Conservation (phyloP, 805 yeast species). For the Komagataella pastoris region DNA sequence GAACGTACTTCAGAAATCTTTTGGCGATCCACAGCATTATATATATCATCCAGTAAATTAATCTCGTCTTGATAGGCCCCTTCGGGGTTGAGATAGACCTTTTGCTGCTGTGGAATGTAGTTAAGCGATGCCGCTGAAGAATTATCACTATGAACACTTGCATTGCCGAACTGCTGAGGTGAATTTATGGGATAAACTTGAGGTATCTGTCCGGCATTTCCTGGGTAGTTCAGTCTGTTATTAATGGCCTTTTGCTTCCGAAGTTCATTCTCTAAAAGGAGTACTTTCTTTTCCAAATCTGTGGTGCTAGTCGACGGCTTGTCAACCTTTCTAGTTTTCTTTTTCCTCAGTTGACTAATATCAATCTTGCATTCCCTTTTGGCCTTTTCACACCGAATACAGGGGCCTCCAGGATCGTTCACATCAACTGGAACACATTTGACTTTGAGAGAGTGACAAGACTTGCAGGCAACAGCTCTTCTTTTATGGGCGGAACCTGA, state of each 20-base stretch:
- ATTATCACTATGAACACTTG: background rate
- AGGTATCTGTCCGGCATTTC: background rate
- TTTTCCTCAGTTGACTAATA: conserved; percentile 41
- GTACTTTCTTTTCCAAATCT: conserved; percentile 9
- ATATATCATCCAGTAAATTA: conserved; percentile 20
- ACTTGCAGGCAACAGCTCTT: conserved; percentile 46
- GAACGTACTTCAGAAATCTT: conserved; percentile 32
- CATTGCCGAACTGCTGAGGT: background rate
- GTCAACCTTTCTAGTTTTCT: conserved; percentile 13
- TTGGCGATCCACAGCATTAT: conserved; percentile 21
- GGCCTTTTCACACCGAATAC: conserved; percentile 60
- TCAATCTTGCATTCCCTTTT: conserved; percentile 57
- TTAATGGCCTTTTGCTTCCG: conserved; percentile 1
- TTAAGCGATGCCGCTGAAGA: conserved; percentile 1
- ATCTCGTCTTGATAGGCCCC: conserved; percentile 22
- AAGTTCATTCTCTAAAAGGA: conserved; percentile 1
- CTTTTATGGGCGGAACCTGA: conserved; percentile 11
- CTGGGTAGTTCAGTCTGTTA: background rate
- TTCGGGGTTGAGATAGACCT: background rate
- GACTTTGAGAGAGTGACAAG: conserved; percentile 78
- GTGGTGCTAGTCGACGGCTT: conserved; percentile 5
- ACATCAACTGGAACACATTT: conserved; percentile 66
- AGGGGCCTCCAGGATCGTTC: conserved; percentile 46
- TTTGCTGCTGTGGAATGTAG: conserved; percentile 14
- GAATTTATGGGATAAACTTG: background rate